Base-by-base conservation (phyloP, 805 yeast species). In the Groenewaldozyma tartarivorans region DNA sequence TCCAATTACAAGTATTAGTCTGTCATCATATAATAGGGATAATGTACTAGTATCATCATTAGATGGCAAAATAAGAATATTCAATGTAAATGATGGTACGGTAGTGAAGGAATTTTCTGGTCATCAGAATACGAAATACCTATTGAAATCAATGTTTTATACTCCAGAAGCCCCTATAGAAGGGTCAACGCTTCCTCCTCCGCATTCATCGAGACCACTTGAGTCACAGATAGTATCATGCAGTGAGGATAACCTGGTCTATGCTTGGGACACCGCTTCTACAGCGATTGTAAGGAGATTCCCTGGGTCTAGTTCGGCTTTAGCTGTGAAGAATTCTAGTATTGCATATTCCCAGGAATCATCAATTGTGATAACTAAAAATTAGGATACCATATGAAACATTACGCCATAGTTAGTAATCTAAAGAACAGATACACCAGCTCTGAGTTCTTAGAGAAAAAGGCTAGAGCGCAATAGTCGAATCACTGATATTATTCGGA, bases 161-260 rank as follows among this genome's bases (percentile, higher is more conserved):
- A 24, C 11, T 24, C 29, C 29, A 9, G 11, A 24, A 9, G 29
- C 7, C 11, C n/a, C n/a, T n/a, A n/a, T n/a, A n/a, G n/a, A n/a
- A n/a, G n/a, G n/a, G n/a, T n/a, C n/a, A n/a, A 24, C 29, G 11
- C 7, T 9, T 7, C 13, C 29, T 24, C 29, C 29, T 24, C 29
- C 29, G 29, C 11, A 13, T 9, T 9, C 7, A 9, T n/a, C n/a
- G n/a, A n/a, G n/a, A n/a, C n/a, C n/a, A n/a, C n/a, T n/a, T n/a
- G 29, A 24, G 29, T 24, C 29, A 13, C 7, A 24, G 19, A 50
- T 53, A 1, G 40, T 57, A 6, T 37, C 53, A 20, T 50, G 57
- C n/a, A 54, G 61, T 29, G 61, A 58, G 37, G 53, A 54, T 27
- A 58, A 59, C 17, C 35, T 37, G 26, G 27, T 58, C 3, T 51